Evolutionary conservation across 2,329 filamentous ascomycete species (phyloP), one percentile per base, ranked within the genome.

Genomic region (Aspergillus unguis): DNA sequence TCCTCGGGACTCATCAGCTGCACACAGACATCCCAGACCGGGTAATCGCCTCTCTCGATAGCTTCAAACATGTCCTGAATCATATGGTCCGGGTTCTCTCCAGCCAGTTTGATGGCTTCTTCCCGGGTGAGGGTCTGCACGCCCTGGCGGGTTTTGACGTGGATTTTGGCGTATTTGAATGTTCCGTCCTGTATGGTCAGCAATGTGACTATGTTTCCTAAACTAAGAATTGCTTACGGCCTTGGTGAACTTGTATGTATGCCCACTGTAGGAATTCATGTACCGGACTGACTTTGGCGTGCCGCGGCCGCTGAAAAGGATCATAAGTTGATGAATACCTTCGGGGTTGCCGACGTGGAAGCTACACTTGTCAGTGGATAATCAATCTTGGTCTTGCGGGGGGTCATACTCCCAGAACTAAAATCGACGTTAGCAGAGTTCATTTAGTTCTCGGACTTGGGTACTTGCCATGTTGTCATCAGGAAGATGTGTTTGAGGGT

Each of bases 81-180:
- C 60, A 92, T 87, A 71, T 88, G 92, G 55, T 92, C 88, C 0
- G 87, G 87, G 51, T 92, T 85, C 60, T 88, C 83, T 0, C 86
- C 86, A 4, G 77, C 79, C 0, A 91, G 71, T 72, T 88, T 90
- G 38, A 89, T 73, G 0, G 87, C 85, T 6, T 38, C 36, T 7
- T 25, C 5, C n/a, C 4, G 4, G 17, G 70, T 81, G 40, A 85
- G 73, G 52, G 75, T 83, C 63, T 81, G 77, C 62, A 68, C 76
- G 1, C 63, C 63, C 23, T 59, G 57, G 10, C 54, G 52, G 8
- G 61, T 58, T 52, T 65, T 67, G 38, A 69, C 48, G 48, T 86
- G 83, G 48, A 85, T 72, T 67, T 85, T 81, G 41, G 81, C 74
- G 62, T 86, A 87, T 54, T 80, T 77, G 66, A 82, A 86, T 2